These are phyloP conservation scores for Dentipellis sp. DNA, from an alignment of 768 basidiomycete genomes.

Conservation along the genomic window DNA sequence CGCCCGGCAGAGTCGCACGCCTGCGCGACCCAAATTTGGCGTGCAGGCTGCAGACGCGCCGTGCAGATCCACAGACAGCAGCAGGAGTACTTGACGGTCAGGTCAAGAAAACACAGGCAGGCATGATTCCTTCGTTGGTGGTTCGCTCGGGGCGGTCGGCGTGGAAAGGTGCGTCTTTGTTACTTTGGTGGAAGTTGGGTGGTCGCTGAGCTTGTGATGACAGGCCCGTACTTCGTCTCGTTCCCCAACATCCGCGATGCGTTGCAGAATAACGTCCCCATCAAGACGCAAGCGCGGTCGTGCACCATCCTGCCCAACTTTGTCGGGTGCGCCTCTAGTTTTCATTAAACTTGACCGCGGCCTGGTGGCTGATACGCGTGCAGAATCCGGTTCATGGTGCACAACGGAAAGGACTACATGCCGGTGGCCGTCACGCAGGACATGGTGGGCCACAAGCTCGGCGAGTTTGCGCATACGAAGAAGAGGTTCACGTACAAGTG, in stretches of 20 bases:
- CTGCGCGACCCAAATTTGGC: background rate
- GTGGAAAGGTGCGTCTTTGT: slow-evolving; percentile 57
- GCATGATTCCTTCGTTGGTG: slow-evolving; percentile 56
- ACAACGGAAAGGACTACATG: slow-evolving; percentile 87
- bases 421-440: slow-evolving; percentile 88
- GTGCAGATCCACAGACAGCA: background rate
- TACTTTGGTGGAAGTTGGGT: background rate
- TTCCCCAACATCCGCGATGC: slow-evolving; percentile 85
- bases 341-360: background rate
- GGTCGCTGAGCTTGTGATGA: too few species aligned
- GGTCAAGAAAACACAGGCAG: background rate
- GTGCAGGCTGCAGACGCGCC: background rate
- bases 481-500: slow-evolving; percentile 83
- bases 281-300: slow-evolving; percentile 78
- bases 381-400: slow-evolving; percentile 84
- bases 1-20: background rate
- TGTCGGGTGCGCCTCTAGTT: slow-evolving; percentile 60
- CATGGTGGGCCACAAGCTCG: slow-evolving; percentile 98
- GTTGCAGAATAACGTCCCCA: slow-evolving; percentile 70
- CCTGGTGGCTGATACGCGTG: background rate
- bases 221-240: slow-evolving; percentile 91
- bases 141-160: slow-evolving; percentile 66
- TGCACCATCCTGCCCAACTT: slow-evolving; percentile 95
- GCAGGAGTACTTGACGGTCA: too few species aligned
- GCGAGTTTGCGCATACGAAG: slow-evolving; percentile 88